phyloP scores from a whole-genome alignment of 192 early-diverging fungal genomes.

The Dispira parvispora region DNA sequence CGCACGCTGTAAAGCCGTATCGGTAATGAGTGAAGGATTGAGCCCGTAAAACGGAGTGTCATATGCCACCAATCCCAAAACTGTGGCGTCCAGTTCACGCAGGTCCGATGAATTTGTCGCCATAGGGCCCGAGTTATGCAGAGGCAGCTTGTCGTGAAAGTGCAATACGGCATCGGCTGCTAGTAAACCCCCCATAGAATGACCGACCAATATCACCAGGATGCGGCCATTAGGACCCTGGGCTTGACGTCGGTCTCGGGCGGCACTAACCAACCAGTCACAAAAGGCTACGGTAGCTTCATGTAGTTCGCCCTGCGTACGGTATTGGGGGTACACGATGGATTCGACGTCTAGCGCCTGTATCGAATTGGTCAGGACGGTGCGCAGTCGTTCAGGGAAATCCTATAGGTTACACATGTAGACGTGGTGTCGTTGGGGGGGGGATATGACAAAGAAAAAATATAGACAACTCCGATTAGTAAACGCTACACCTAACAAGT shows the following conservation, averaged over 20 bases:
- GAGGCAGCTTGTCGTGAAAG: neutral
- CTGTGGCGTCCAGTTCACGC: neutral
- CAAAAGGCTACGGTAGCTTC: conserved; percentile 28
- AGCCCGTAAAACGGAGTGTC: conserved; percentile 2
- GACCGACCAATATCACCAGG: conserved; percentile 20
- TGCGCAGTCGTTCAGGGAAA: conserved; percentile 31
- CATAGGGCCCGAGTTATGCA: neutral
- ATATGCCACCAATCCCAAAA: neutral
- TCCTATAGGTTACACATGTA: conserved; percentile 14
- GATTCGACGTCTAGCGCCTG: conserved; percentile 24
- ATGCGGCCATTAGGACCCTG: conserved; percentile 8
- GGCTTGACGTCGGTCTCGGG: conserved; percentile 16
- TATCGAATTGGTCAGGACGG: conserved; percentile 23
- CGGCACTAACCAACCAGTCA: conserved; percentile 26
- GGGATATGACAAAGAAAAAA: too few relatives aligned
- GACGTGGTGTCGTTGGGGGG: too few relatives aligned
- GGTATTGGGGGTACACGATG: conserved; percentile 35
- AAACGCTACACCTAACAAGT: too few relatives aligned
- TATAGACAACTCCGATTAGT: too few relatives aligned
- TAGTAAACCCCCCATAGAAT: conserved; percentile 45
- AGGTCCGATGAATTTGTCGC: neutral
- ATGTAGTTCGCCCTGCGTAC: conserved; percentile 33
- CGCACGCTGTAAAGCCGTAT: conserved; percentile 1
- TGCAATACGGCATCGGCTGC: neutral
- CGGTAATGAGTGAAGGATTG: conserved; percentile 5